Evolutionary conservation across 345 rosid species (phyloP), one percentile per base, ranked within the genome.

Genomic region (Moricandia moricandioides): DNA sequence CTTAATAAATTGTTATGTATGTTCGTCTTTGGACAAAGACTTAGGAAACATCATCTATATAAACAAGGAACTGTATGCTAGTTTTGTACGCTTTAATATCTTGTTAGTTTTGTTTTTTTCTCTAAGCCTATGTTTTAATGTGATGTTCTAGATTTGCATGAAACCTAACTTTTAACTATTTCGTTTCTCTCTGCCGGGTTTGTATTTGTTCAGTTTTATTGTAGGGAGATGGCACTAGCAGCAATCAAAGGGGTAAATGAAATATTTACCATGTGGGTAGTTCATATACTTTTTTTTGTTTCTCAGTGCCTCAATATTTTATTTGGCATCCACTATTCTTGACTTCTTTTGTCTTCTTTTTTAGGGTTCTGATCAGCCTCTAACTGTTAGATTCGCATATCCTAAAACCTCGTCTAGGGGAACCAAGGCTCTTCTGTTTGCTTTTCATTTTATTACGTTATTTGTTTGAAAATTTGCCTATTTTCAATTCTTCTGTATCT

Each of bases 311-410:
- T 45, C 17, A 5, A 8, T 45, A 67, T 70, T 29, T 37, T 21
- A 18, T 78, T 29, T 60, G 29, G 52, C 66, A 68, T 40, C 57
- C 27, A 70, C 63, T 75, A 33, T 35, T 74, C 14, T 40, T 76
- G 29, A 67, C 49, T 63, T 40, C 24, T 17, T 62, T 12, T 67
- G 49, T 65, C 77, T 62, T 66, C n/a, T 17, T 18, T 75, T 78
- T 76, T 79, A 93, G 98, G 94, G 93, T 78, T 88, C 96, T 69
- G 94, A 91, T 62, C 90, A 79, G 80, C 97, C 98, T 67, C 81
- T 93, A 72, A 71, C 71, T 68, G 91, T 93, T 80, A 88, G 86
- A 63, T 87, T 91, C 81, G 97, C 97, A 11, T 86, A 86, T 80
- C 97, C 97, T 65, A 88, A 88, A 85, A 69, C 89, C 86, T 0